Evolutionary conservation across 257 asterid genomes (phyloP).

Genomic region (Nicotiana attenuata): DNA sequence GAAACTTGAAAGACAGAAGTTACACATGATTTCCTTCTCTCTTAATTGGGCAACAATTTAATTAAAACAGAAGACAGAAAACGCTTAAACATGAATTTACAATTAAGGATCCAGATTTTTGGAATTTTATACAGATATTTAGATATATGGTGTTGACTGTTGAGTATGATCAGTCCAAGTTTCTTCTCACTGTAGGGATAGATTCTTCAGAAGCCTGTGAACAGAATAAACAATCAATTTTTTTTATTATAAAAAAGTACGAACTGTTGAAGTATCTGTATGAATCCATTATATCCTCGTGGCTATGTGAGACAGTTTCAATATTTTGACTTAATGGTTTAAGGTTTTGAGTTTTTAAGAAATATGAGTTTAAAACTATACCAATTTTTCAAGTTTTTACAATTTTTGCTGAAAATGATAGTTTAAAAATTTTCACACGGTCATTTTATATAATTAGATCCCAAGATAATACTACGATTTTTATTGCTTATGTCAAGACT

Average conservation of each 20-base stretch:
- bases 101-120: background rate
- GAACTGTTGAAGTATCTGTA: background rate
- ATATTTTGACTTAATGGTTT: background rate
- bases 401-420: too few species aligned
- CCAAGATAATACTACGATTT: background rate
- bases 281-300: too few species aligned
- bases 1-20: background rate
- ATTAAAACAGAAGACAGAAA: background rate
- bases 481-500: background rate
- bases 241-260: background rate
- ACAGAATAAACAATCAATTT: background rate
- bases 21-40: background rate
- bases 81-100: constrained; percentile 2
- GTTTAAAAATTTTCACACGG: background rate
- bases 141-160: background rate
- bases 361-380: too few species aligned
- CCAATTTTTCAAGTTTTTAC: too few species aligned
- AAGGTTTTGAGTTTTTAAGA: too few species aligned
- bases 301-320: background rate
- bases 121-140: background rate
- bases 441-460: background rate
- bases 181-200: constrained; percentile 37
- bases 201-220: constrained; percentile 66
- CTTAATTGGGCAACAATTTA: background rate
- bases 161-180: background rate